Conservation (phyloP, 371 early-diverging fungal species). For the Mucor plumbeus region DNA sequence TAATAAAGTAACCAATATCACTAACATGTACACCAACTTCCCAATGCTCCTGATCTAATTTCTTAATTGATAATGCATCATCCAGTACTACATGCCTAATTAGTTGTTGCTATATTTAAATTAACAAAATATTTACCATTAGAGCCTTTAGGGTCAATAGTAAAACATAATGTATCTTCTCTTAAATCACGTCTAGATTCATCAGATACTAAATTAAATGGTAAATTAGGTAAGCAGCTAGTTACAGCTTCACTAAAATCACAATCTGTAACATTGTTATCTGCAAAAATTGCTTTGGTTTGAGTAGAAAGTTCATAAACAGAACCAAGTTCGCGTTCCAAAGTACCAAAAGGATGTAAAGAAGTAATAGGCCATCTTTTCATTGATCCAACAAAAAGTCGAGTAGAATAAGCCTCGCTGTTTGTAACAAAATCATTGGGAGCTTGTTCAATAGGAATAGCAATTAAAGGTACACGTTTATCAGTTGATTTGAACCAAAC, state of each 20-base stretch:
- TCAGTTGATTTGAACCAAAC: constrained; percentile 90
- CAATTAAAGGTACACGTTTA: constrained; percentile 80
- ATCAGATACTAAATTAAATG: constrained; percentile 31
- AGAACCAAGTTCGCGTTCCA: constrained; percentile 68
- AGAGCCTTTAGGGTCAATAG: constrained; percentile 25
- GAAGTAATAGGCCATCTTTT: constrained; percentile 77
- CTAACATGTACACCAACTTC: constrained; percentile 98
- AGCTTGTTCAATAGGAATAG: constrained; percentile 74
- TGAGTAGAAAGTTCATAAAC: constrained; percentile 72
- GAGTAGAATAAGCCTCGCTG: constrained; percentile 57
- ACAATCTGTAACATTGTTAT: constrained; percentile 62
- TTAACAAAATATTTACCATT: constrained; percentile 5
- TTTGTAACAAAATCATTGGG: constrained; percentile 71
- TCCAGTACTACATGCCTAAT: constrained; percentile 32
- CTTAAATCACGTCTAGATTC: constrained; percentile 71
- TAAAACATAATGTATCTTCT: constrained; percentile 18
- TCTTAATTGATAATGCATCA: constrained; percentile 85
- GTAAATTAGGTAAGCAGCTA: constrained; percentile 61
- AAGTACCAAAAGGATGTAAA: constrained; percentile 75
- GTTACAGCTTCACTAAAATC: constrained; percentile 71
- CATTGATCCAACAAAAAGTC: constrained; percentile 69
- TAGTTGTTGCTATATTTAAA: not conserved
- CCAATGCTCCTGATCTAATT: constrained; percentile 77
- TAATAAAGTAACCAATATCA: constrained; percentile 97
- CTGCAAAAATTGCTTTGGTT: constrained; percentile 74